Percentiles rank a stretch among this genome's conserved stretches.
These are phyloP conservation scores for Cytospora piceae DNA, from an alignment of 2,329 filamentous ascomycete species.

Conservation along the genomic window DNA sequence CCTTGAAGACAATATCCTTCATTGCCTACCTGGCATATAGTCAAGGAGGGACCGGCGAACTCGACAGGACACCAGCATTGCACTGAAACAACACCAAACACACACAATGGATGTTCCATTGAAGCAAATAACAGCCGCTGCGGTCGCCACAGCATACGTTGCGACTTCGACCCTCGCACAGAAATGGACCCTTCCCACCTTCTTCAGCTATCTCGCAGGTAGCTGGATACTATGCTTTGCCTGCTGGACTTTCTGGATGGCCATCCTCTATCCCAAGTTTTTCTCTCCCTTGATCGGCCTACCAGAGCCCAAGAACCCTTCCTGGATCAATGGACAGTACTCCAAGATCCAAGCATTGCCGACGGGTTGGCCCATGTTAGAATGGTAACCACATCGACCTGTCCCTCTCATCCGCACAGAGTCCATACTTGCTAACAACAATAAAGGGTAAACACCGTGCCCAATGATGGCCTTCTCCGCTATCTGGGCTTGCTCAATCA, in stretches of 20 bases:
- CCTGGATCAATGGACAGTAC: constrained; percentile 55
- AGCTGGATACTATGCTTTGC: constrained; percentile 44
- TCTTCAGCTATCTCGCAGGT: constrained; percentile 41
- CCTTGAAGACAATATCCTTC: not conserved
- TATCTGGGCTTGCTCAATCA: constrained; percentile 66
- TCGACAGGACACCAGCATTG: not conserved
- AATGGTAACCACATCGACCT: constrained; percentile 47
- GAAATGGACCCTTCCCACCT: constrained; percentile 39
- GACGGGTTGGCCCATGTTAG: constrained; percentile 49
- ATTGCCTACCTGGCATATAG: not conserved
- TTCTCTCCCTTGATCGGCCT: constrained; percentile 55
- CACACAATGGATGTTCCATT: constrained; percentile 36
- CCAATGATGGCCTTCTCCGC: constrained; percentile 70
- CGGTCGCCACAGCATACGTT: constrained; percentile 40
- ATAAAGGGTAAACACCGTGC: constrained; percentile 60
- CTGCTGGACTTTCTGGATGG: constrained; percentile 45
- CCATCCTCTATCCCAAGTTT: constrained; percentile 53
- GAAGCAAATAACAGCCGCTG: constrained; percentile 36
- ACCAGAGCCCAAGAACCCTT: constrained; percentile 48
- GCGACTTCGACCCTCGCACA: constrained; percentile 35
- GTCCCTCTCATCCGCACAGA: not conserved
- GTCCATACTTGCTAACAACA: constrained; percentile 30
- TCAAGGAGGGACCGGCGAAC: not conserved
- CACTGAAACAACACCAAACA: not conserved
- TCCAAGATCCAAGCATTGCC: constrained; percentile 43